Percentiles rank a stretch among this genome's conserved stretches.
Evolutionary conservation across 495 filamentous ascomycete species (phyloP).

Genomic region (Aspergillus nanangensis): DNA sequence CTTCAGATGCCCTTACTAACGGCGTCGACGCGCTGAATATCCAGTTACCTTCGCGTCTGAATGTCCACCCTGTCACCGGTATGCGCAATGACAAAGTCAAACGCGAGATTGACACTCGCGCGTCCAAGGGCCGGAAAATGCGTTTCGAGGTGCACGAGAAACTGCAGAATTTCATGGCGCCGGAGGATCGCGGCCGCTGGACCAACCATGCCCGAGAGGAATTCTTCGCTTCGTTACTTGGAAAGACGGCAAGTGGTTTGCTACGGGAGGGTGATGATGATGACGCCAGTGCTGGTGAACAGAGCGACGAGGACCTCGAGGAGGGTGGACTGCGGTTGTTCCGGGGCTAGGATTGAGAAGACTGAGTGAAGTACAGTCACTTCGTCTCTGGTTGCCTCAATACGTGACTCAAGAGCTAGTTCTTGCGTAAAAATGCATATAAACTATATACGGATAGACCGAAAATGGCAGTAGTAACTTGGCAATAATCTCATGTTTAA

Average conservation of each 20-base stretch:
- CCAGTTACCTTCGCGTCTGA: slow-evolving; percentile 28
- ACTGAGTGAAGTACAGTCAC: no score
- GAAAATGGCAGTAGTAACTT: background rate
- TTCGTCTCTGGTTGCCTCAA: no score
- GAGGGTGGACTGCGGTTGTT: slow-evolving; percentile 76
- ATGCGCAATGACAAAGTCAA: slow-evolving; percentile 78
- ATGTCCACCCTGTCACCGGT: slow-evolving; percentile 49
- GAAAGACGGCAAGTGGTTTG: slow-evolving; percentile 59
- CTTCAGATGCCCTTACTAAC: slow-evolving; percentile 40
- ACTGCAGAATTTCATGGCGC: slow-evolving; percentile 96
- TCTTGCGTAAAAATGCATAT: no score
- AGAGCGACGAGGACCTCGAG: slow-evolving; percentile 50
- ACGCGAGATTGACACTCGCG: slow-evolving; percentile 84
- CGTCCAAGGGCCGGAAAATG: slow-evolving; percentile 93
- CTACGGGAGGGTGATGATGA: slow-evolving; percentile 65
- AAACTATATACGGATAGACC: background rate
- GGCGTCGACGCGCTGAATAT: slow-evolving; percentile 37
- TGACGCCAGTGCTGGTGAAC: slow-evolving; percentile 44
- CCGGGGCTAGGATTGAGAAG: no score
- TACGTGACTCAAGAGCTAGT: no score
- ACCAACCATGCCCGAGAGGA: slow-evolving; percentile 73
- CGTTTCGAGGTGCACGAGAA: slow-evolving; percentile 93
- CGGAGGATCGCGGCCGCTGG: slow-evolving; percentile 76
- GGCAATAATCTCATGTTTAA: no score
- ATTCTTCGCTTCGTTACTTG: slow-evolving; percentile 85